Evolutionary conservation across 2,329 filamentous ascomycete genomes (phyloP).

Genomic region (Talaromyces sp.): DNA sequence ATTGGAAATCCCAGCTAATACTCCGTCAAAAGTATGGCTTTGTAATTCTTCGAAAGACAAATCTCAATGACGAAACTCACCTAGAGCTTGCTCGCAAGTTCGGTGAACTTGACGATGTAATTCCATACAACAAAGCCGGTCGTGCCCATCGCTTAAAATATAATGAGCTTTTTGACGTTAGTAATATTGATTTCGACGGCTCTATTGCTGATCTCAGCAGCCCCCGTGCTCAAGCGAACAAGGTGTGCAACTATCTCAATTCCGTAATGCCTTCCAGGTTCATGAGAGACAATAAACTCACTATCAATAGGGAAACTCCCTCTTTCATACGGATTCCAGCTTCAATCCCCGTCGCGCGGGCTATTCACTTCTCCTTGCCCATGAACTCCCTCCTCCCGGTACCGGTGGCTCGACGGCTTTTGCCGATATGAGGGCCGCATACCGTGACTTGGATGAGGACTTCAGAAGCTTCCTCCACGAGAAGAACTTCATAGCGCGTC

Average conservation of each 20-base stretch:
- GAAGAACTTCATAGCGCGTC: slow-evolving; percentile 47
- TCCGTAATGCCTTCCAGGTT: neutral
- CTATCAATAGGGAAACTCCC: slow-evolving; percentile 42
- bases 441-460: slow-evolving; percentile 42
- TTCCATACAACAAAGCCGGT: slow-evolving; percentile 47
- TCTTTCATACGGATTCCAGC: slow-evolving; percentile 56
- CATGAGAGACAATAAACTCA: neutral
- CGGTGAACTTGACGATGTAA: slow-evolving; percentile 56
- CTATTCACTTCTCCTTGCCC: slow-evolving; percentile 52
- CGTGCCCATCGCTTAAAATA: slow-evolving; percentile 49
- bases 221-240: slow-evolving; percentile 42
- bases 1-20: neutral
- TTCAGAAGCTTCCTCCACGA: slow-evolving; percentile 35
- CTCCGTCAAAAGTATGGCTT: slow-evolving; percentile 48
- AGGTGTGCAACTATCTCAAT: slow-evolving; percentile 26
- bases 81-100: slow-evolving; percentile 51
- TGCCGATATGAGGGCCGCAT: slow-evolving; percentile 53
- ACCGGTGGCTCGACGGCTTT: slow-evolving; percentile 53
- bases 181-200: slow-evolving; percentile 53
- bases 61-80: slow-evolving; percentile 51
- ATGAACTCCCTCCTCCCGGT: slow-evolving; percentile 47
- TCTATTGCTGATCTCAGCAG: slow-evolving; percentile 42
- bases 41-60: slow-evolving; percentile 51
- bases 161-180: slow-evolving; percentile 56
- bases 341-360: slow-evolving; percentile 56